Evolutionary conservation across 2,329 filamentous ascomycete species (phyloP).

Genomic region (Epichloe typhina): DNA sequence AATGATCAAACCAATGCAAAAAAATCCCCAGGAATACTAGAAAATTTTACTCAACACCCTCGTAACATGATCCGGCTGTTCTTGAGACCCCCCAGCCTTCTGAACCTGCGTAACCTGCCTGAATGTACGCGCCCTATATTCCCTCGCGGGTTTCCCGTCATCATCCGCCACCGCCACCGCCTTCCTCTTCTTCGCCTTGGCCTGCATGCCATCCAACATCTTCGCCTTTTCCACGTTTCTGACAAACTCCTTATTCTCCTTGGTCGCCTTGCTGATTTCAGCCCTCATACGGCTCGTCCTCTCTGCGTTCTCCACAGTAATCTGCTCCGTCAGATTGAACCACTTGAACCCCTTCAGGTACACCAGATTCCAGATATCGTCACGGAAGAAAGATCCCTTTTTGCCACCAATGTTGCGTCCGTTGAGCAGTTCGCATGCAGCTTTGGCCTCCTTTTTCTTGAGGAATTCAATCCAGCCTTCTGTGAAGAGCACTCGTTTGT

Average conservation of each 20-base stretch:
- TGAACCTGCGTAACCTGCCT: conserved; percentile 50
- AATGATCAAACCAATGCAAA: neutral
- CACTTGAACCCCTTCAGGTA: conserved; percentile 81
- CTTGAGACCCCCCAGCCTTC: conserved; percentile 30
- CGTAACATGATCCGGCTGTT: conserved; percentile 43
- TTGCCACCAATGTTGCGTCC: conserved; percentile 69
- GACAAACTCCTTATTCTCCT: conserved; percentile 72
- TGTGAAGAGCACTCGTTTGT: conserved; percentile 69
- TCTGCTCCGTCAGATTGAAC: conserved; percentile 62
- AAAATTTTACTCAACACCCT: conserved; percentile 54
- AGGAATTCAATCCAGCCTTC: conserved; percentile 83
- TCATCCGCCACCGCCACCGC: conserved; percentile 15
- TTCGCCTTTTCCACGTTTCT: conserved; percentile 68
- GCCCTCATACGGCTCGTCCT: conserved; percentile 61
- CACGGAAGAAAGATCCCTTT: conserved; percentile 70
- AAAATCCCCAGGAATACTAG: conserved; percentile 15
- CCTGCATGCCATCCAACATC: conserved; percentile 62
- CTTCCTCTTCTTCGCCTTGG: conserved; percentile 34
- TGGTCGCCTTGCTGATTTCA: conserved; percentile 61
- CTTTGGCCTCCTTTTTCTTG: conserved; percentile 62
- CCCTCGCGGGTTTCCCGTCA: conserved; percentile 9
- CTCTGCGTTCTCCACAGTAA: conserved; percentile 70
- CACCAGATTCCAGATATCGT: conserved; percentile 75
- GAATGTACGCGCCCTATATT: conserved; percentile 36
- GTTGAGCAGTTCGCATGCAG: conserved; percentile 64